phyloP scores from a whole-genome alignment of 1,284 basidiomycete genomes.

The Leccinum cinnamomeum region DNA sequence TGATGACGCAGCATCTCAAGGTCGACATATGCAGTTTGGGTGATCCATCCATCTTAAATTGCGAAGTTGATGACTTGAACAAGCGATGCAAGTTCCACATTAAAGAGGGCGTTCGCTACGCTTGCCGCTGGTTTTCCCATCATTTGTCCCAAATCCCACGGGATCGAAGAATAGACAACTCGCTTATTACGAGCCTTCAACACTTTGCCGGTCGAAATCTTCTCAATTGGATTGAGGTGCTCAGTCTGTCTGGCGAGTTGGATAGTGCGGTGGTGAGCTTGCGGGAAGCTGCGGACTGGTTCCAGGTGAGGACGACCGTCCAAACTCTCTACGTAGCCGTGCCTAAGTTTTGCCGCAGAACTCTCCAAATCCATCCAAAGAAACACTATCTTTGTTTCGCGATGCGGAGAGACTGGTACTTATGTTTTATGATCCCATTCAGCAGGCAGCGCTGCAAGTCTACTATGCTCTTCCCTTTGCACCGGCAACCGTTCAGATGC shows the following conservation, averaged over 20 bases:
- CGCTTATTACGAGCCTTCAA: constrained; percentile 16
- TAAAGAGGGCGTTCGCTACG: constrained; percentile 20
- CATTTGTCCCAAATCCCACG: constrained; percentile 18
- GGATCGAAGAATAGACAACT: constrained; percentile 3
- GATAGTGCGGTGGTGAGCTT: constrained; percentile 17
- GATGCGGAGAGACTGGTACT: constrained; percentile 28
- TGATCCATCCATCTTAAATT: constrained; percentile 18
- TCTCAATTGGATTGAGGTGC: constrained; percentile 22
- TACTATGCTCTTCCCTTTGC: constrained; percentile 21
- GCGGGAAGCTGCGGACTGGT: constrained; percentile 16
- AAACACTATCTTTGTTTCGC: constrained; percentile 12
- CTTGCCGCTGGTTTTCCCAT: constrained; percentile 25
- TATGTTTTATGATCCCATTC: constrained; percentile 24
- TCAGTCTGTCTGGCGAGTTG: constrained; percentile 23
- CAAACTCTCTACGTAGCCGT: neutral
- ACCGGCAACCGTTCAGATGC: constrained; percentile 17
- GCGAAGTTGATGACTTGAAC: constrained; percentile 17
- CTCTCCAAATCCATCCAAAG: constrained; percentile 5
- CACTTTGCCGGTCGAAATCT: constrained; percentile 14
- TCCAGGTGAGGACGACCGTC: constrained; percentile 14
- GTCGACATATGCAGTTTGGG: constrained; percentile 20
- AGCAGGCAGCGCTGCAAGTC: constrained; percentile 21
- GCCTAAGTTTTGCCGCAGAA: constrained; percentile 3
- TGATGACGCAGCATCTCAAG: constrained; percentile 20
- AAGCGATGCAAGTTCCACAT: constrained; percentile 14